These are phyloP conservation scores for Immersiporthe knoxdaviesiana DNA, from an alignment of 2,329 filamentous ascomycete genomes.

Conservation along the genomic window DNA sequence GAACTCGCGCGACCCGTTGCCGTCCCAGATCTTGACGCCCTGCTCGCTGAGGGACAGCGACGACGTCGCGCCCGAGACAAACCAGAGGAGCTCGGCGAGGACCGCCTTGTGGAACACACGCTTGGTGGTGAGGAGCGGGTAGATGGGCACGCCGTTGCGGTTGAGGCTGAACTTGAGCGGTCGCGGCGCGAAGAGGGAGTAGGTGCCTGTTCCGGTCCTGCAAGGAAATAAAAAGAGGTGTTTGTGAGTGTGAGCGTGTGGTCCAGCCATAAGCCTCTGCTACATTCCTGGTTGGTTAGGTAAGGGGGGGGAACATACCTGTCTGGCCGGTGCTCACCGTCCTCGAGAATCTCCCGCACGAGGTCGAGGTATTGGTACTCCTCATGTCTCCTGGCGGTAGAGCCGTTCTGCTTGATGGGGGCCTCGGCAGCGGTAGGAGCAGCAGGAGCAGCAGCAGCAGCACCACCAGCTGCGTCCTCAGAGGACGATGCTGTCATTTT, in stretches of 20 bases:
- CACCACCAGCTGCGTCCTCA: constrained; percentile 9
- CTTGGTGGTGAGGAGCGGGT: constrained; percentile 96
- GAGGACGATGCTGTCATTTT: constrained; percentile 26
- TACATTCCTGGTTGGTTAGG: neutral
- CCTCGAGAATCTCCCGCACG: constrained; percentile 78
- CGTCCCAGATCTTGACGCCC: constrained; percentile 97
- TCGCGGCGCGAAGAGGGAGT: constrained; percentile 83
- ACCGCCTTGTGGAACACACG: constrained; percentile 92
- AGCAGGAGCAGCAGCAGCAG: neutral
- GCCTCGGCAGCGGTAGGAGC: constrained; percentile 1
- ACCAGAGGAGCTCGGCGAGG: constrained; percentile 93
- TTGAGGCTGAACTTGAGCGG: constrained; percentile 87
- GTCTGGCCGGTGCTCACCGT: constrained; percentile 88
- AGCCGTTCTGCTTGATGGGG: constrained; percentile 16
- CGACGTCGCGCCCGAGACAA: constrained; percentile 82
- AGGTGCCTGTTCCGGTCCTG: constrained; percentile 91
- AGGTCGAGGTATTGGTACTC: constrained; percentile 94
- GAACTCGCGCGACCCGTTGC: constrained; percentile 88
- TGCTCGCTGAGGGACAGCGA: constrained; percentile 74
- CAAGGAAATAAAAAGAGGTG: neutral
- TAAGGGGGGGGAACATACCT: constrained; percentile 53
- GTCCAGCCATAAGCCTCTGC: constrained; percentile 12
- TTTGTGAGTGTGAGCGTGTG: neutral
- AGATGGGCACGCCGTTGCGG: constrained; percentile 62
- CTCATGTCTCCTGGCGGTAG: constrained; percentile 61